Evolutionary conservation across 1,139 yeast species (phyloP).

Genomic region (Taiozyma onychis): DNA sequence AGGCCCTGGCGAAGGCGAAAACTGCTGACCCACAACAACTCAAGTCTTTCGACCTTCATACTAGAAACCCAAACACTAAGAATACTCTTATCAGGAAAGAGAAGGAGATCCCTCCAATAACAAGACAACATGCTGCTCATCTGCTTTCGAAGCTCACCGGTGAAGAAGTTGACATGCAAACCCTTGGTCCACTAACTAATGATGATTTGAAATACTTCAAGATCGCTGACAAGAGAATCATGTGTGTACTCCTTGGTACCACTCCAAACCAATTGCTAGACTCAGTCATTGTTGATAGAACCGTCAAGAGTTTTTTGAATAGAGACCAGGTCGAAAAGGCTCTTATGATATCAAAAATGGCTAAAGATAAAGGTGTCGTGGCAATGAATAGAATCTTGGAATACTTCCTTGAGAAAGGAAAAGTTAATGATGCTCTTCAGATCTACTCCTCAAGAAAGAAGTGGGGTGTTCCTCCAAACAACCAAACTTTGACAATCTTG

Average conservation of each 20-base stretch:
- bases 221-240: conserved; percentile 37
- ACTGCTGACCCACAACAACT: conserved; percentile 2
- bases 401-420: conserved; percentile 37
- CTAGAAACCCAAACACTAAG: background rate
- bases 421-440: conserved; percentile 43
- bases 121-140: conserved; percentile 22
- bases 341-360: conserved; percentile 42
- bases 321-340: conserved; percentile 50
- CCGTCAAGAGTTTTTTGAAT: conserved; percentile 44
- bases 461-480: conserved; percentile 51
- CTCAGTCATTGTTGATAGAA: conserved; percentile 47
- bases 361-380: conserved; percentile 46
- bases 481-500: conserved; percentile 48
- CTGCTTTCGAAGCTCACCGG: conserved; percentile 16
- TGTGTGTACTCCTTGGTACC: conserved; percentile 51
- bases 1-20: conserved; percentile 3
- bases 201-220: conserved; percentile 29
- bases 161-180: conserved; percentile 16
- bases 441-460: conserved; percentile 50
- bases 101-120: conserved; percentile 6
- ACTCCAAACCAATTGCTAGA: conserved; percentile 51
- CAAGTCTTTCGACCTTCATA: conserved; percentile 3
- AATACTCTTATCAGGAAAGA: background rate
- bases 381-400: conserved; percentile 57
- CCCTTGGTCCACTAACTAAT: conserved; percentile 30